Percentiles rank a stretch among this genome's conserved stretches.
These are phyloP conservation scores for Nannochloropsis gaditana DNA, from an alignment of 108 stramenopile genomes.

Conservation along the genomic window DNA sequence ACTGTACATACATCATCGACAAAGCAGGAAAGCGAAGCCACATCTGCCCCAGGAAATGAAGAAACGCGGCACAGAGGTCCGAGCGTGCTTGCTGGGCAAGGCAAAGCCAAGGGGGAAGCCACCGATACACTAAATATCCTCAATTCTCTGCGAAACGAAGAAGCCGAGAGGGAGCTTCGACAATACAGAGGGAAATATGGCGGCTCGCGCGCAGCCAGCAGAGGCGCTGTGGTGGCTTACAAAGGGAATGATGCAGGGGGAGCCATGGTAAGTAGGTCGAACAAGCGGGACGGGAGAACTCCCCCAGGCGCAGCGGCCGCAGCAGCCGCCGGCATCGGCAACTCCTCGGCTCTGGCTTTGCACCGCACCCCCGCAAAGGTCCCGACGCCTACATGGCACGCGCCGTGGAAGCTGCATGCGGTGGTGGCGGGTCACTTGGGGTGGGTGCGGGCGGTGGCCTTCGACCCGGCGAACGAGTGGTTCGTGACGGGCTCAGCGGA, in stretches of 20 bases:
- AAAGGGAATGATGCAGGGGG: slow-evolving; percentile 30
- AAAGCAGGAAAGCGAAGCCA: neutral
- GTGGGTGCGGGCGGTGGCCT: slow-evolving; percentile 93
- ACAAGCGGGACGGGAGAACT: neutral
- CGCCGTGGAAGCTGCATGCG: slow-evolving; percentile 86
- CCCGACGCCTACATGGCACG: slow-evolving; percentile 95
- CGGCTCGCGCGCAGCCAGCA: neutral
- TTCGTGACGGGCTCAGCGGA: slow-evolving; percentile 95
- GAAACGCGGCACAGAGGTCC: neutral
- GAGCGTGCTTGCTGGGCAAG: neutral
- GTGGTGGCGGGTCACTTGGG: slow-evolving; percentile 88
- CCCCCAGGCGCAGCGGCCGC: slow-evolving; percentile 33
- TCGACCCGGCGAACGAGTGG: slow-evolving; percentile 91
- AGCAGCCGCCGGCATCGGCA: slow-evolving; percentile 22
- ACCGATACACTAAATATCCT: neutral
- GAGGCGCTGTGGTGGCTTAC: slow-evolving; percentile 19
- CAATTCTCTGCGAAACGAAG: neutral
- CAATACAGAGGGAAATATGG: neutral
- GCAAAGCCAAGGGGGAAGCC: slow-evolving; percentile 9
- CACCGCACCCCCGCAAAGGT: slow-evolving; percentile 56
- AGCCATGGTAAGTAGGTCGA: slow-evolving; percentile 32
- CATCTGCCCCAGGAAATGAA: slow-evolving; percentile 15
- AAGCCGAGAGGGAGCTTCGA: neutral
- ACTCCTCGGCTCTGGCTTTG: slow-evolving; percentile 29
- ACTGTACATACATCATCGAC: neutral